Conservation (phyloP, 768 basidiomycete species). For the Tricholoma saponaceum region DNA sequence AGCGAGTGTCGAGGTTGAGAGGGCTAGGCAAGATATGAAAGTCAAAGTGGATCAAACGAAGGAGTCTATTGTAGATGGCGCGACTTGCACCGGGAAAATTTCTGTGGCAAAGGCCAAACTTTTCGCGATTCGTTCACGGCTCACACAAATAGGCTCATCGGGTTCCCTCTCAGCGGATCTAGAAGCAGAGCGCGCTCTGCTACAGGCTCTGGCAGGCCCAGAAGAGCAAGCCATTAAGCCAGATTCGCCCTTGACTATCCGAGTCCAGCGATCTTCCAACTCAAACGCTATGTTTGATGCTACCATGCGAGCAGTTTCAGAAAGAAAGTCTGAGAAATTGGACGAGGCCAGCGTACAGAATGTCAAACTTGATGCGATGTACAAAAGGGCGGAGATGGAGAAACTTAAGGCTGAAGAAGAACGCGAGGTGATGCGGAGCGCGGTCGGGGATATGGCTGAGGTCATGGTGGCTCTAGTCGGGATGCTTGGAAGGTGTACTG, state of each 20-base stretch:
- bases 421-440: conserved; percentile 56
- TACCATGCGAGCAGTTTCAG: conserved; percentile 77
- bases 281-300: conserved; percentile 81
- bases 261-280: conserved; percentile 67
- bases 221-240: conserved; percentile 67
- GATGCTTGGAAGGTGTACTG: conserved; percentile 75
- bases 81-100: conserved; percentile 66
- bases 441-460: conserved; percentile 61
- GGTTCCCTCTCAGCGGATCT: conserved; percentile 49
- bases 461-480: conserved; percentile 71
- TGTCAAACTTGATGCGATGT: conserved; percentile 65
- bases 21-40: conserved; percentile 69
- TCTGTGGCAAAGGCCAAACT: conserved; percentile 67
- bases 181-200: conserved; percentile 68
- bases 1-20: conserved; percentile 67
- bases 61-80: conserved; percentile 70
- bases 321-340: conserved; percentile 73
- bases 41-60: conserved; percentile 69
- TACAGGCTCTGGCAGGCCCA: conserved; percentile 60
- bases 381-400: conserved; percentile 69
- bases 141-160: conserved; percentile 51
- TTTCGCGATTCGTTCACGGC: conserved; percentile 55
- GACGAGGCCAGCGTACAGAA: conserved; percentile 69
- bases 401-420: conserved; percentile 61
- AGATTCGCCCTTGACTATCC: conserved; percentile 52